Conservation (phyloP, 441 rosid species). For the Isatis lusitanica region DNA sequence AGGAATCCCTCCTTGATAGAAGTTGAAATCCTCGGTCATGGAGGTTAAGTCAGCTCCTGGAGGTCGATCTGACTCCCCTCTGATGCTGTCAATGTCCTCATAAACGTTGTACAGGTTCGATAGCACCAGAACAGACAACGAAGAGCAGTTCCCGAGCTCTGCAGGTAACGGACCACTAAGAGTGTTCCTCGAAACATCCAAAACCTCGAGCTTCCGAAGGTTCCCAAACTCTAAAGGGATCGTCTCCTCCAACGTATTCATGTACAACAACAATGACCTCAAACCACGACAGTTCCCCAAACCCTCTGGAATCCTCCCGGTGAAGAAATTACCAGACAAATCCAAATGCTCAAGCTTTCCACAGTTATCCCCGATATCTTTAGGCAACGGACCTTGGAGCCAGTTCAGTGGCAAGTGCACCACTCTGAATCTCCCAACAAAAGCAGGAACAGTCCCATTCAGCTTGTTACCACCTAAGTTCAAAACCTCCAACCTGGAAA, state of each 20-base stretch:
- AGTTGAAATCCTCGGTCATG: constrained; percentile 40
- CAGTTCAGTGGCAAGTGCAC: constrained; percentile 50
- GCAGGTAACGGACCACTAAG: constrained; percentile 52
- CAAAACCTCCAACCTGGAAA: constrained; percentile 46
- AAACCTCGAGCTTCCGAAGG: constrained; percentile 54
- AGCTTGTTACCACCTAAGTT: constrained; percentile 61
- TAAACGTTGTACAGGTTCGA: constrained; percentile 43
- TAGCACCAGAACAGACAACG: constrained; percentile 56
- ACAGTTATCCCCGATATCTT: constrained; percentile 46
- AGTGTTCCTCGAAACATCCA: constrained; percentile 61
- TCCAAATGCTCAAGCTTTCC: constrained; percentile 61
- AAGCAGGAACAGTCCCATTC: constrained; percentile 52
- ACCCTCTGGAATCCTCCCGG: constrained; percentile 54
- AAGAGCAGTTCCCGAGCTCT: constrained; percentile 57
- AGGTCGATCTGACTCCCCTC: constrained; percentile 29
- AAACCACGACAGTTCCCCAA: constrained; percentile 53
- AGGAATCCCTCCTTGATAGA: constrained; percentile 48
- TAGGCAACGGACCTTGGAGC: constrained; percentile 48
- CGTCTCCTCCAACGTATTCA: constrained; percentile 56
- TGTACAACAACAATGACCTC: constrained; percentile 50
- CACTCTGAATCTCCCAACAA: constrained; percentile 47
- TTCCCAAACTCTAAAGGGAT: constrained; percentile 54
- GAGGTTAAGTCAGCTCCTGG: constrained; percentile 24
- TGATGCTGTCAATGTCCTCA: constrained; percentile 27
- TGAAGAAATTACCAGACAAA: constrained; percentile 56